Percentiles rank a stretch among this genome's conserved stretches.
These are phyloP conservation scores for Aspergillus panamensis DNA, from an alignment of 495 filamentous ascomycete genomes.

Conservation along the genomic window DNA sequence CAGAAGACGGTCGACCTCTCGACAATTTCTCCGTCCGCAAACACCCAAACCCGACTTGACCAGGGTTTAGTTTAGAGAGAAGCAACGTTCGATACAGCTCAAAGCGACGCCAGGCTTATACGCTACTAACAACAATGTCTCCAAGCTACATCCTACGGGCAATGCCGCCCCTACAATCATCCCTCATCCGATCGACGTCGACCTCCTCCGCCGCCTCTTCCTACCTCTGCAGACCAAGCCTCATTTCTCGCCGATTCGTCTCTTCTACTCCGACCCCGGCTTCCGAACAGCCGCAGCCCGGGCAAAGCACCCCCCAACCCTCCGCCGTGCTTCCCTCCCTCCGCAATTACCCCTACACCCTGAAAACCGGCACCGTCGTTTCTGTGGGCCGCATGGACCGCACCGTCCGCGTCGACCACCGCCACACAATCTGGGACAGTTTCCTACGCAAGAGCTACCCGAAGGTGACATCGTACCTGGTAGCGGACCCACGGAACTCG, in stretches of 20 bases:
- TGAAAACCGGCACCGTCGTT: constrained; percentile 44
- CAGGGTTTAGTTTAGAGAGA: too few relatives aligned
- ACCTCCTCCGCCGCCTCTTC: constrained; percentile 26
- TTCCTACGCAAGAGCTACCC: constrained; percentile 43
- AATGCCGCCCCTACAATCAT: constrained; percentile 35
- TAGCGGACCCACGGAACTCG: constrained; percentile 73
- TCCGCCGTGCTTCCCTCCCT: constrained; percentile 27
- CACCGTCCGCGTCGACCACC: constrained; percentile 40
- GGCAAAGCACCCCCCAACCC: constrained; percentile 5
- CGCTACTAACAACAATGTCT: constrained; percentile 25
- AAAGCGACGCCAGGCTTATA: neutral
- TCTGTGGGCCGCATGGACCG: constrained; percentile 47
- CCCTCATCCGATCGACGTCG: constrained; percentile 28
- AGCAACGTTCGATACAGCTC: too few relatives aligned
- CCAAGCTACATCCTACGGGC: constrained; percentile 38
- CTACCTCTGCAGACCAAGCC: constrained; percentile 17
- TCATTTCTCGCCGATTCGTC: constrained; percentile 21
- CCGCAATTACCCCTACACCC: constrained; percentile 38
- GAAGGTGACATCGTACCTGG: constrained; percentile 48
- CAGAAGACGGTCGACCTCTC: neutral
- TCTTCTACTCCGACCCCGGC: constrained; percentile 17
- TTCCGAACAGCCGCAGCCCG: constrained; percentile 18
- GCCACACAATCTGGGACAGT: constrained; percentile 36
- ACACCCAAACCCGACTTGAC: neutral
- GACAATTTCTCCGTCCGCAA: neutral